Evolutionary conservation across 2,329 filamentous ascomycete species (phyloP).

Genomic region (Ramularia endophylla): DNA sequence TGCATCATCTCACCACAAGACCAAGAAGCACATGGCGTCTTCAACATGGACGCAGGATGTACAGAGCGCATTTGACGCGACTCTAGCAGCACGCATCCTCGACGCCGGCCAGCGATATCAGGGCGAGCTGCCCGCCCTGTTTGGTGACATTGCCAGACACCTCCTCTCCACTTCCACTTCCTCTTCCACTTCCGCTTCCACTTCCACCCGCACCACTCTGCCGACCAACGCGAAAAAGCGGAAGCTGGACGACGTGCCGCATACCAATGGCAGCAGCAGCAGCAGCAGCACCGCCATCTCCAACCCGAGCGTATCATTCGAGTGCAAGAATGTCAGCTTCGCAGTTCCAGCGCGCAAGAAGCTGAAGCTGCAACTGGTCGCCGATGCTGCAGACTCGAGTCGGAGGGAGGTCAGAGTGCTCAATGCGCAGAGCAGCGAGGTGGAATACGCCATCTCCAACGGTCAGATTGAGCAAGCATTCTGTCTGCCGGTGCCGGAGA

Average conservation of each 20-base stretch:
- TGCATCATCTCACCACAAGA: too few species aligned
- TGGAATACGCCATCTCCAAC: conserved; percentile 42
- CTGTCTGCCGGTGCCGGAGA: conserved; percentile 59
- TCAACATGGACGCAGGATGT: conserved; percentile 12
- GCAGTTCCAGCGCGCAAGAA: conserved; percentile 59
- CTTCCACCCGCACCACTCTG: not conserved
- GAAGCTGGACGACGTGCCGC: conserved; percentile 40
- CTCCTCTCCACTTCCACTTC: conserved; percentile 25
- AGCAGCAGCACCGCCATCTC: conserved; percentile 18
- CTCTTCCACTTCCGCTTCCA: conserved; percentile 25
- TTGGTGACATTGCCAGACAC: conserved; percentile 46
- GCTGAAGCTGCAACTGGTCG: conserved; percentile 52
- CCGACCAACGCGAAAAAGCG: conserved; percentile 40
- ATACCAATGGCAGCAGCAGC: conserved; percentile 5
- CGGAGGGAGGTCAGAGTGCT: conserved; percentile 24
- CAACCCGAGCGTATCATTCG: conserved; percentile 34
- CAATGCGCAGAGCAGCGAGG: conserved; percentile 21
- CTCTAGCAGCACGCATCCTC: conserved; percentile 15
- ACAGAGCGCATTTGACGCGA: conserved; percentile 14
- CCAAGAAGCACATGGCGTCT: too few species aligned
- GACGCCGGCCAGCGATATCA: conserved; percentile 13
- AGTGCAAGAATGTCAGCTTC: conserved; percentile 54
- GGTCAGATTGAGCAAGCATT: conserved; percentile 53
- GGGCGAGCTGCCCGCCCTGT: conserved; percentile 30
- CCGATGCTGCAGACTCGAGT: conserved; percentile 22